Evolutionary conservation across 768 basidiomycete species (phyloP), one percentile per base, ranked within the genome.

Genomic region (Podaxis rugospora): DNA sequence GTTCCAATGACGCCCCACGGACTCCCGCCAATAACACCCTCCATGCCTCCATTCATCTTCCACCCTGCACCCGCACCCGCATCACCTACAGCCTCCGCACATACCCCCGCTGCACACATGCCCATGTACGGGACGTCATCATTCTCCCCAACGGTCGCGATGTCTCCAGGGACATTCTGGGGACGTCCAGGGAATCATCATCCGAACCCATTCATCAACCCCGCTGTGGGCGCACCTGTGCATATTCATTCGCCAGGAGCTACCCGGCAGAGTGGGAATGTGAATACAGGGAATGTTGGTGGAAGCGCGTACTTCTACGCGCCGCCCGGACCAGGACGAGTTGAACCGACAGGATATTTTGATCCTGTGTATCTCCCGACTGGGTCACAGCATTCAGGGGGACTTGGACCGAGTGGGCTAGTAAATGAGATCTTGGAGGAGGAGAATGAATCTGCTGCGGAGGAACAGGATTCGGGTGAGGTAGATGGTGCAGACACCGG

Each of bases 1-100:
- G 66, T 74, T 18, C 71, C 76, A 35, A 78, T 87, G 63, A 92
- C 89, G 9, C 88, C 89, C n/a, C 84, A 87, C 64, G 90, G 91
- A 0, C 75, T 94, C n/a, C 91, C 92, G 13, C 90, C 92, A 1
- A 93, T 97, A 68, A 97, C 95, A n/a, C 95, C 95, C 0, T 91
- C 90, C 62, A 98, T 98, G 95, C 96, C 96, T 1, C 87, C 93
- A 4, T 98, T 97, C 75, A 88, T 86, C 11, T 95, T 97, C 72
- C 78, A 89, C 83, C 6, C 81, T 79, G 35, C 63, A 64, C 42
- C 66, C 66, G 9, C 69, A 56, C n/a, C 56, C 53, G 57, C 47
- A 50, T 51, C 62, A 16, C 55, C 57, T 1, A 46, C 51, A 58
- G 59, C 59, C 25, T 21, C 58, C 40, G 55, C 56, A 27, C 51